Conservation (phyloP, 352 stramenopile species). For the Globisporangium mamillatum region DNA sequence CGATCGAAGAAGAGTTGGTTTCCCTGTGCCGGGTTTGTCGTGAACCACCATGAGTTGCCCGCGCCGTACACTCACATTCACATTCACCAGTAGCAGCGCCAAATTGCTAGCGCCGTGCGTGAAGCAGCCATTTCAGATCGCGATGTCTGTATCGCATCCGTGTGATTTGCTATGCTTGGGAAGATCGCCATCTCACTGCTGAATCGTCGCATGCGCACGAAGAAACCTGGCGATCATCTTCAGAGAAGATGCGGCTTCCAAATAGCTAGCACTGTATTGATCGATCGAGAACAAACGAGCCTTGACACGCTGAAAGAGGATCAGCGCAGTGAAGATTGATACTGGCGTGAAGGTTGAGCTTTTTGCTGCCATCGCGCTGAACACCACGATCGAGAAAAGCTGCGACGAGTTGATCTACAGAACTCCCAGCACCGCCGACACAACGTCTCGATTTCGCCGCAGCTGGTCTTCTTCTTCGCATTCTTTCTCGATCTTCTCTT, state of each 20-base stretch:
- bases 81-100: slow-evolving; percentile 1
- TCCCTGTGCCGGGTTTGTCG: slow-evolving; percentile 19
- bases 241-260: too few relatives aligned
- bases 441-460: not conserved
- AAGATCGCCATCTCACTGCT: not conserved
- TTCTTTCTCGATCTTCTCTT: slow-evolving; percentile 49
- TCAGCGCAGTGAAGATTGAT: not conserved
- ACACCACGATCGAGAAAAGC: not conserved
- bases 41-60: slow-evolving; percentile 15
- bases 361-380: not conserved
- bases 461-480: slow-evolving; percentile 41
- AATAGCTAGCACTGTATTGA: too few relatives aligned
- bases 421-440: not conserved
- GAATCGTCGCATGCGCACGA: not conserved
- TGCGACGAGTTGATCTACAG: not conserved
- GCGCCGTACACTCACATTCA: slow-evolving; percentile 6
- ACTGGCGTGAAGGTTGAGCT: not conserved
- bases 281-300: not conserved
- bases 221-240: not conserved
- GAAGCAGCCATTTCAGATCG: not conserved
- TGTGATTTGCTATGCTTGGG: too few relatives aligned
- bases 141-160: not conserved
- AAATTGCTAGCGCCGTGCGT: not conserved
- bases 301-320: not conserved
- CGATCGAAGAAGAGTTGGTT: slow-evolving; percentile 13